Base-by-base conservation (phyloP, 2,329 filamentous ascomycete species). In the Gaeumannomyces sp. region DNA sequence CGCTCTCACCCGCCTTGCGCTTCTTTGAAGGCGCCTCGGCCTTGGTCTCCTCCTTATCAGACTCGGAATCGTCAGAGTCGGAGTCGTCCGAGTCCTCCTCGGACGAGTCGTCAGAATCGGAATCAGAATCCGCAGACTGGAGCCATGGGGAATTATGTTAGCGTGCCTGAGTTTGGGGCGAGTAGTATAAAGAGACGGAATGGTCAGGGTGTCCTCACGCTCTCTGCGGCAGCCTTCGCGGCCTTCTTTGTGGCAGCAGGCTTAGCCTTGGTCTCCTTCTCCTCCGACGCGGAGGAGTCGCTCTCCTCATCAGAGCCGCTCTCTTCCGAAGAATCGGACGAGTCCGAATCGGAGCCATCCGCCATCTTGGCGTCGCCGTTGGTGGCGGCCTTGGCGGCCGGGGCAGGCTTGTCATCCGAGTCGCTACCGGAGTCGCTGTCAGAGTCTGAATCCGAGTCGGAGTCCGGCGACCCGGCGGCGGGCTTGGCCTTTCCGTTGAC, bases 1-100 rank as follows among this genome's bases (percentile, higher is more conserved):
- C 79, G 64, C 78, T 75, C 59, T 79, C 80, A 66, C 85, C 84
- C 64, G 85, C 85, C 83, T 89, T 89, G 76, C 86, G 85, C 84
- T 89, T 89, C 83, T 88, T 89, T 71, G 81, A 76, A 61, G 76
- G 73, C 60, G 83, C 80, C 69, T 83, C 81, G 65, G 76, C 77
- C 77, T 81, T 71, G 61, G 69, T 70, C 67, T 73, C 70, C 69
- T 76, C 71, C 68, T 76, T 70, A 62, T 76, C 73, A 25, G 71
- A 72, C 25, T 76, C 73, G 28, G 71, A 72, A 28, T 72, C 70
- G 38, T 74, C 69, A 19, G 64, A 68, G 56, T 63, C 59, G 29
- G 73, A 71, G 59, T 73, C 71, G 70, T 71, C 69, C 33, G 71
- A 73, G 59, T 71, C 74, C 50, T 72, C 68, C 22, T 67, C 72